These are phyloP conservation scores for Fusarium tuaranense DNA, from an alignment of 2,329 filamentous ascomycete species.

Conservation along the genomic window DNA sequence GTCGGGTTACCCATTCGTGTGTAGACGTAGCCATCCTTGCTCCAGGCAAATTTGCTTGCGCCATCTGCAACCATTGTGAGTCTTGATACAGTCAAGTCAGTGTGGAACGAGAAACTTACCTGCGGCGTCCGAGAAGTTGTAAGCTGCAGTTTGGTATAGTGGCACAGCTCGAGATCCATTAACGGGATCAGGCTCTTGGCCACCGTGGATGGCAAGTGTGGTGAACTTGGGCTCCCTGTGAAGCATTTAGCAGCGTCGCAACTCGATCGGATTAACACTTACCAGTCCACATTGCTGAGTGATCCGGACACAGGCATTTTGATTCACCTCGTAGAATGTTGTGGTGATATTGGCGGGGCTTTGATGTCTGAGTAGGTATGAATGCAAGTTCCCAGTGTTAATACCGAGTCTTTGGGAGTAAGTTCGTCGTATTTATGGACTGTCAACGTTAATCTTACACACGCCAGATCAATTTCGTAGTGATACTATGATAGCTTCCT, in stretches of 20 bases:
- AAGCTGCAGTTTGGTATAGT: neutral
- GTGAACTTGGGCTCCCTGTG: neutral
- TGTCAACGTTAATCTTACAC: neutral
- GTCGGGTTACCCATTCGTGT: conserved; percentile 3
- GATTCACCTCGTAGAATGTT: neutral
- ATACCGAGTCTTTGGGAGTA: neutral
- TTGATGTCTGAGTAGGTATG: neutral
- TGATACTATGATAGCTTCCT: neutral
- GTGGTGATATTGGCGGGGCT: neutral
- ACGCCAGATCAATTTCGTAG: neutral
- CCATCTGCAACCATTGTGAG: neutral
- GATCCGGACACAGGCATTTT: neutral
- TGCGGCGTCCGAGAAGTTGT: neutral
- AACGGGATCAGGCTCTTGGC: neutral
- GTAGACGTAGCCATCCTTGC: neutral
- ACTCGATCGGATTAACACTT: neutral
- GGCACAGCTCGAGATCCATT: neutral
- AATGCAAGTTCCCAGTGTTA: neutral
- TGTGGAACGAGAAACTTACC: neutral
- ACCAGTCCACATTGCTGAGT: neutral
- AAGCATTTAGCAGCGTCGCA: neutral
- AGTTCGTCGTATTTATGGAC: neutral
- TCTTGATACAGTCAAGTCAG: neutral
- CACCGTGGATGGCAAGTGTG: neutral
- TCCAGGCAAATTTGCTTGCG: neutral